Conservation (phyloP, 1,284 basidiomycete genomes). For the Coniophora puteana region DNA sequence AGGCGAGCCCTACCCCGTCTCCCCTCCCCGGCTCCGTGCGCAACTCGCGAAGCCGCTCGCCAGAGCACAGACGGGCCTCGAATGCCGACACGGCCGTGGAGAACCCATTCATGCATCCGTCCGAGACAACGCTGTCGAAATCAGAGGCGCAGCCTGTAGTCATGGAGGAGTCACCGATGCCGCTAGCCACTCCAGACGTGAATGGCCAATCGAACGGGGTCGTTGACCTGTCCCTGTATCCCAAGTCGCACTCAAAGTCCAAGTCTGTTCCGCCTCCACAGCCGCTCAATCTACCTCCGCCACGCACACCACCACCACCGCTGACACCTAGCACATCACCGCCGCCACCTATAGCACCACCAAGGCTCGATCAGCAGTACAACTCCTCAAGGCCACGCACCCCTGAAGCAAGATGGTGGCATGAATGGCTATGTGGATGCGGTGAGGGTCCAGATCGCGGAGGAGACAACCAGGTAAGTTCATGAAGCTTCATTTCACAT, state of each 20-base stretch:
- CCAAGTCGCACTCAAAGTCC: slow-evolving; percentile 18
- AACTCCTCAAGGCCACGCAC: slow-evolving; percentile 23
- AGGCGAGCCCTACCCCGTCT: slow-evolving; percentile 30
- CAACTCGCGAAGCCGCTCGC: too few relatives aligned
- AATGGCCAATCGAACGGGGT: slow-evolving; percentile 4
- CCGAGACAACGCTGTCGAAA: slow-evolving; percentile 28
- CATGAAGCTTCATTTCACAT: slow-evolving; percentile 2
- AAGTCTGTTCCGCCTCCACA: slow-evolving; percentile 39
- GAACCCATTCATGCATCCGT: slow-evolving; percentile 53
- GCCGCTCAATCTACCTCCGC: slow-evolving; percentile 55
- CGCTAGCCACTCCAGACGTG: slow-evolving; percentile 7
- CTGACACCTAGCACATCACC: slow-evolving; percentile 27
- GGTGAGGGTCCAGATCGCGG: slow-evolving; percentile 64
- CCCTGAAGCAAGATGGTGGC: slow-evolving; percentile 65
- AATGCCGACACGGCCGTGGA: slow-evolving; percentile 20
- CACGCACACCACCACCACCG: slow-evolving; percentile 50
- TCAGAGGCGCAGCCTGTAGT: slow-evolving; percentile 25
- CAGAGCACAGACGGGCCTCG: slow-evolving; percentile 10
- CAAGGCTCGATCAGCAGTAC: slow-evolving; percentile 23
- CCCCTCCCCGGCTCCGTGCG: slow-evolving; percentile 27
- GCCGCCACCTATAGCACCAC: slow-evolving; percentile 38
- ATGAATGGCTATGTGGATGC: slow-evolving; percentile 79
- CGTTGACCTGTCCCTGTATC: not conserved
- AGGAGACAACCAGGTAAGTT: slow-evolving; percentile 63
- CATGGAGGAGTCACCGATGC: slow-evolving; percentile 24